These are phyloP conservation scores for Opeltia flavorubescens DNA, from an alignment of 495 filamentous ascomycete species.

Conservation along the genomic window DNA sequence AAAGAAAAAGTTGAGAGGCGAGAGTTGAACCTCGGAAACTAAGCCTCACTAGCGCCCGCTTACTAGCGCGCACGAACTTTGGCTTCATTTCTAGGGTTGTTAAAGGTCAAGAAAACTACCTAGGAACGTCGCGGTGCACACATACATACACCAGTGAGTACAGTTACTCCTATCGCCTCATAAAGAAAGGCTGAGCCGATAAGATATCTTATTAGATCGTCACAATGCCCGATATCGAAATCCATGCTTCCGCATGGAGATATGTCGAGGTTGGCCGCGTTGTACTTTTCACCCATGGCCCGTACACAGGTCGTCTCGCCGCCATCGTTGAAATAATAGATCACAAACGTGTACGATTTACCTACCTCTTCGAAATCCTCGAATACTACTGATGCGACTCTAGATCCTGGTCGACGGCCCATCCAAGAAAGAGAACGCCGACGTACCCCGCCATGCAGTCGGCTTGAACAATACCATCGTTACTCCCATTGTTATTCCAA, in stretches of 20 bases:
- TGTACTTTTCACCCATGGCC: slow-evolving; percentile 66
- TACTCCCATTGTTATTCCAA: slow-evolving; percentile 76
- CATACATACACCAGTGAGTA: slow-evolving; percentile 2
- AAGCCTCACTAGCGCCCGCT: slow-evolving; percentile 23
- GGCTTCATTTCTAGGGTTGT: background rate
- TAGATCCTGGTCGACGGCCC: slow-evolving; percentile 95
- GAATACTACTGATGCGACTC: slow-evolving; percentile 6
- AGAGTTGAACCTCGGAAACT: background rate
- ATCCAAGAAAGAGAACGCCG: slow-evolving; percentile 54
- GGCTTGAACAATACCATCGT: slow-evolving; percentile 70
- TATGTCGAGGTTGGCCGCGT: slow-evolving; percentile 94
- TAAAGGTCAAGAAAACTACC: no score
- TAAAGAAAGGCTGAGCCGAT: slow-evolving; percentile 6
- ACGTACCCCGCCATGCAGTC: slow-evolving; percentile 71
- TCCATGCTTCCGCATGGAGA: slow-evolving; percentile 70
- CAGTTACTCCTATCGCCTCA: slow-evolving; percentile 11
- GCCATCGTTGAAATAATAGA: slow-evolving; percentile 98
- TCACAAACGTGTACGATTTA: slow-evolving; percentile 93
- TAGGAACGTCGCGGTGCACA: no score
- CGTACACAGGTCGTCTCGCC: slow-evolving; percentile 72
- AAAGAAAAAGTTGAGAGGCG: background rate
- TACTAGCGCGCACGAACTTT: slow-evolving; percentile 19
- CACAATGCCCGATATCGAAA: slow-evolving; percentile 53
- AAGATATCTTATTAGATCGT: slow-evolving; percentile 18
- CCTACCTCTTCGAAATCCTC: background rate